Conservation (phyloP, 108 stramenopile species). For the Pseudonitzschia delicatissima region DNA sequence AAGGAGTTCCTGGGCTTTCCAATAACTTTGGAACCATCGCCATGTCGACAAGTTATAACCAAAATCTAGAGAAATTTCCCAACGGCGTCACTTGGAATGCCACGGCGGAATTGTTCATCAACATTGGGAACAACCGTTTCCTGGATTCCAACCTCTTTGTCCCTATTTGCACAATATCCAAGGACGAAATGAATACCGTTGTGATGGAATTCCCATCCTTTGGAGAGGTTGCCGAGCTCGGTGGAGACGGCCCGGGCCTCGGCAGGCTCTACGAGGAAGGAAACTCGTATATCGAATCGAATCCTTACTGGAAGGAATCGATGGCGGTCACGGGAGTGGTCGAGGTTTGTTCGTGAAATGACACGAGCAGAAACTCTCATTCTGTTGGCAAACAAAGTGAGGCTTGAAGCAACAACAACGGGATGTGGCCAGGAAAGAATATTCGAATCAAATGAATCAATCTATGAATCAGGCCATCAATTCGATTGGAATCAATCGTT, state of each 20-base stretch:
- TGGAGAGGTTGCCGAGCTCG: conserved; percentile 16
- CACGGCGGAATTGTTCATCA: conserved; percentile 17
- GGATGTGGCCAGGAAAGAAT: too few relatives aligned
- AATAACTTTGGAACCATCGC: conserved; percentile 12
- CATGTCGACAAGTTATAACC: conserved; percentile 18
- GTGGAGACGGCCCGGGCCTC: conserved; percentile 8
- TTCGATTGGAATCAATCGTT: too few relatives aligned
- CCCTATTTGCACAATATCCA: conserved; percentile 8
- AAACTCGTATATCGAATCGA: conserved; percentile 3
- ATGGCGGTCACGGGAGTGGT: not conserved
- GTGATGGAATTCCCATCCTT: conserved; percentile 13
- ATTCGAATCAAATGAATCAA: too few relatives aligned
- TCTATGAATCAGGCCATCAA: too few relatives aligned
- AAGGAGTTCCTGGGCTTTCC: not conserved
- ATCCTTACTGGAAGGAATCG: conserved; percentile 4
- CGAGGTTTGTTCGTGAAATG: too few relatives aligned
- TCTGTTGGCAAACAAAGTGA: too few relatives aligned
- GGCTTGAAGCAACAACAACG: too few relatives aligned
- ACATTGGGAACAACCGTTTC: conserved; percentile 6
- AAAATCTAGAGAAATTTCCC: not conserved
- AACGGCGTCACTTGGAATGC: conserved; percentile 21
- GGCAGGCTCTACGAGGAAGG: conserved; percentile 10
- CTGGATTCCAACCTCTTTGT: conserved; percentile 13
- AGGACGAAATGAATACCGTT: not conserved
- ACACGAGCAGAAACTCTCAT: too few relatives aligned